Percentiles rank a stretch among this genome's conserved stretches.
Evolutionary conservation across 257 asterid species (phyloP).

Genomic region (Euphrasia confusa): DNA sequence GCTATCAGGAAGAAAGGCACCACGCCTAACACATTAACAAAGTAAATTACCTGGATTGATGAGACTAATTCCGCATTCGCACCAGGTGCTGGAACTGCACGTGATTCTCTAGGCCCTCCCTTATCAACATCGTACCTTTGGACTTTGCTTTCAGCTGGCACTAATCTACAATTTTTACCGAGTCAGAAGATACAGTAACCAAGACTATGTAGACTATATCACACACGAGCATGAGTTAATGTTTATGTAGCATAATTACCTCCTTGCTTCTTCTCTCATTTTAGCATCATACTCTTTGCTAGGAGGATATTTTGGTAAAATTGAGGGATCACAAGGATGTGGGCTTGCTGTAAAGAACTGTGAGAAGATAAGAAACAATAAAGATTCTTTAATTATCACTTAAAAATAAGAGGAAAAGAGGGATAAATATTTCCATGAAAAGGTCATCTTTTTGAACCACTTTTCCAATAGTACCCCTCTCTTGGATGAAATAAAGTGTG

Average conservation of each 20-base stretch:
- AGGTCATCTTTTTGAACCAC: no score
- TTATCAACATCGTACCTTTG: slow-evolving; percentile 40
- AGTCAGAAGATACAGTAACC: slow-evolving; percentile 9
- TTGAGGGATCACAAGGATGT: slow-evolving; percentile 74
- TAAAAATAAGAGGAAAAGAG: no score
- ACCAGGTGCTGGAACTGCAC: slow-evolving; percentile 58
- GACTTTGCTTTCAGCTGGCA: slow-evolving; percentile 50
- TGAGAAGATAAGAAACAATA: neutral
- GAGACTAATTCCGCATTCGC: slow-evolving; percentile 60
- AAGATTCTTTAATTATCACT: slow-evolving; percentile 10
- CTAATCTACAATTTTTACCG: slow-evolving; percentile 39
- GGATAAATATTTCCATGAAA: no score
- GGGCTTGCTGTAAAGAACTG: slow-evolving; percentile 71
- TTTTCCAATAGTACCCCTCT: no score
- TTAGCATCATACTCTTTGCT: slow-evolving; percentile 83
- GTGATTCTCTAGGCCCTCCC: slow-evolving; percentile 48
- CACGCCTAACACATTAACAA: neutral
- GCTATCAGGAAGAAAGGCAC: neutral
- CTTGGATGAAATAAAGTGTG: no score
- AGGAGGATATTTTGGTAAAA: slow-evolving; percentile 77
- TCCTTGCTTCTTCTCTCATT: slow-evolving; percentile 79
- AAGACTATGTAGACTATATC: neutral
- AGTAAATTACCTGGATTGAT: slow-evolving; percentile 44
- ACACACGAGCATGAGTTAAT: neutral
- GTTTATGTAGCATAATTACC: slow-evolving; percentile 29